A percentile compares a stretch with the other conserved stretches of the same genome.
Evolutionary conservation across 768 basidiomycete species (phyloP).

Genomic region (Lactifluus rugatus): DNA sequence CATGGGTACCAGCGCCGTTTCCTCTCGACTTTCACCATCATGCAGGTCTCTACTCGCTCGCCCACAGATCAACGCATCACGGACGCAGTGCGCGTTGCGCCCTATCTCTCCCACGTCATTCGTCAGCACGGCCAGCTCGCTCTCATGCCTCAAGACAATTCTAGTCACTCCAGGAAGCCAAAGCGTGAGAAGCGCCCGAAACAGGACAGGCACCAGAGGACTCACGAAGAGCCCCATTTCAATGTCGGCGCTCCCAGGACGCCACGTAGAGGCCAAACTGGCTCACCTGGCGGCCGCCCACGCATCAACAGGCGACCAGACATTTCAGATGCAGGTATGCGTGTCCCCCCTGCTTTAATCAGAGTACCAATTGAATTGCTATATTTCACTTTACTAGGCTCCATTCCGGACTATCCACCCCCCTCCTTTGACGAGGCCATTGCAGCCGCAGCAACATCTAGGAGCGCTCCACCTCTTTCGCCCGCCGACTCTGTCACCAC

Average conservation of each 20-base stretch:
- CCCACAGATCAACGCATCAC: constrained; percentile 21
- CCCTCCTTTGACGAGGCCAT: constrained; percentile 68
- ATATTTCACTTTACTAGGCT: constrained; percentile 14
- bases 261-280: constrained; percentile 13
- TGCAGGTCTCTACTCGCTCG: constrained; percentile 19
- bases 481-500: constrained; percentile 8
- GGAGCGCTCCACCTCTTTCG: constrained; percentile 8
- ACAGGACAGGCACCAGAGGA: constrained; percentile 10
- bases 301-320: constrained; percentile 20
- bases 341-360: background rate
- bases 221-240: constrained; percentile 19
- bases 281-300: constrained; percentile 13
- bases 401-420: constrained; percentile 56
- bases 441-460: constrained; percentile 20
- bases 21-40: constrained; percentile 17
- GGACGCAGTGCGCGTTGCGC: constrained; percentile 30
- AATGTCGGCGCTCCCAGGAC: constrained; percentile 18
- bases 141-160: constrained; percentile 42
- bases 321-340: constrained; percentile 27
- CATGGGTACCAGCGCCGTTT: constrained; percentile 20
- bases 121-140: constrained; percentile 45
- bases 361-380: background rate
- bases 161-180: constrained; percentile 37
- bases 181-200: constrained; percentile 24
- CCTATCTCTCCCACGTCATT: constrained; percentile 49